phyloP scores from a whole-genome alignment of 2,329 filamentous ascomycete species.

The Colletotrichum eleusines region DNA sequence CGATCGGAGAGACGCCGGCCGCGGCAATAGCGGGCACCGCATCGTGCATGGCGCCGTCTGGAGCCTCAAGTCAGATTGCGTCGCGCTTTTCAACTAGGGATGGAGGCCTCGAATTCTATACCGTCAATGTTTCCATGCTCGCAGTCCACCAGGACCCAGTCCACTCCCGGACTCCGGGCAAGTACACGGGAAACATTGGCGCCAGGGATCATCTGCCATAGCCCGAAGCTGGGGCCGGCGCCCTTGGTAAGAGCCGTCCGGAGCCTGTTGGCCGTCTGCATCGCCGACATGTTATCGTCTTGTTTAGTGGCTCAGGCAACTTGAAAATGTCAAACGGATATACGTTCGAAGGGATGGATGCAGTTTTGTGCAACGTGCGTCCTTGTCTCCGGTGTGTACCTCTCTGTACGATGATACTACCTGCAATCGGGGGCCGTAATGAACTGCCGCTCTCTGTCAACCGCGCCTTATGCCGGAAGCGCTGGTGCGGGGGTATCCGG shows the following conservation, averaged over 20 bases:
- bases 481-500: constrained; percentile 8
- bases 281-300: constrained; percentile 44
- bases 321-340: no score
- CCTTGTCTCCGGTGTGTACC: not conserved
- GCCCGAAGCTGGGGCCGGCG: constrained; percentile 63
- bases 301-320: not conserved
- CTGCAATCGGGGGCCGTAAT: not conserved
- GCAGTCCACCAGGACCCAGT: constrained; percentile 74
- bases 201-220: constrained; percentile 74
- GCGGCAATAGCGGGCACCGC: constrained; percentile 65
- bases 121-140: constrained; percentile 66
- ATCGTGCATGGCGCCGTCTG: constrained; percentile 65
- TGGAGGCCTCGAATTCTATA: constrained; percentile 50
- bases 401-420: not conserved
- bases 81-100: not conserved
- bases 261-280: constrained; percentile 62
- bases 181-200: constrained; percentile 70
- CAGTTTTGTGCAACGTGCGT: constrained; percentile 2
- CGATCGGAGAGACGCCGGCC: constrained; percentile 57
- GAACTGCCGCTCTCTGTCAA: constrained; percentile 11
- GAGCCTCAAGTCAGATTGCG: constrained; percentile 2
- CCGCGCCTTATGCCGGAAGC: constrained; percentile 5
- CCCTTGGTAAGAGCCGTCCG: constrained; percentile 62
- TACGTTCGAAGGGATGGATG: not conserved
- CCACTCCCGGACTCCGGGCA: constrained; percentile 70